Evolutionary conservation across 1,284 basidiomycete genomes (phyloP), one percentile per base, ranked within the genome.

Genomic region (Pseudozyma pruni): DNA sequence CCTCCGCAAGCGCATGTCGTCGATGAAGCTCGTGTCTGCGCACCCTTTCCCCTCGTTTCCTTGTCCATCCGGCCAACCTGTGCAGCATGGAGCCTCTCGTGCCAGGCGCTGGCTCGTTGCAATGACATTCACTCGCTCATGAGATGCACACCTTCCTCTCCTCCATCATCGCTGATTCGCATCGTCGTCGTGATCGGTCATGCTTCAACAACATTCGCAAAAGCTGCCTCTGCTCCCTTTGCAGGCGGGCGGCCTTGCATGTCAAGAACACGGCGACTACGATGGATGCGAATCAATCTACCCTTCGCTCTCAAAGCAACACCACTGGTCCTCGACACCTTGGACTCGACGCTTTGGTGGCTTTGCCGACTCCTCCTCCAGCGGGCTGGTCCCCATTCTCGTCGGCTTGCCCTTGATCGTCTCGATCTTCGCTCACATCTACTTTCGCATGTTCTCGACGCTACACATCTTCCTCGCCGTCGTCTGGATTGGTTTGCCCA

Each of bases 151-250:
- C 17, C 29, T 3, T 22, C 43, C 3, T 34, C 25, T 14, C 29
- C 40, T 39, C 25, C 49, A 48, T 22, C 53, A 38, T 45, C 44
- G 25, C 32, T 29, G 7, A 11, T 11, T 29, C 27, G 6, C 42
- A 4, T 27, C 27, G 5, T 11, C 19, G 9, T 34, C 29, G 11
- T 43, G 43, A 14, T 44, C 34, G 31, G 38, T 41, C 47, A 23
- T 57, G 54, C 35, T 34, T 23, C 44, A 44, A 16, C 33, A 35
- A 33, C 35, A 44, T 20, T 40, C 45, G 4, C 61, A 63, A 20
- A 63, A 63, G 50, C 31, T 63, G 8, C 61, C 61, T 47, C 50
- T 63, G 40, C 54, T 63, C 7, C 61, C 61, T 9, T 41, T 63
- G 25, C 61, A 57, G 33, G 52, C 23, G 35, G 52, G 51, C 11